Conservation (phyloP, 1,139 yeast species). For the Diutina neorugosa region DNA sequence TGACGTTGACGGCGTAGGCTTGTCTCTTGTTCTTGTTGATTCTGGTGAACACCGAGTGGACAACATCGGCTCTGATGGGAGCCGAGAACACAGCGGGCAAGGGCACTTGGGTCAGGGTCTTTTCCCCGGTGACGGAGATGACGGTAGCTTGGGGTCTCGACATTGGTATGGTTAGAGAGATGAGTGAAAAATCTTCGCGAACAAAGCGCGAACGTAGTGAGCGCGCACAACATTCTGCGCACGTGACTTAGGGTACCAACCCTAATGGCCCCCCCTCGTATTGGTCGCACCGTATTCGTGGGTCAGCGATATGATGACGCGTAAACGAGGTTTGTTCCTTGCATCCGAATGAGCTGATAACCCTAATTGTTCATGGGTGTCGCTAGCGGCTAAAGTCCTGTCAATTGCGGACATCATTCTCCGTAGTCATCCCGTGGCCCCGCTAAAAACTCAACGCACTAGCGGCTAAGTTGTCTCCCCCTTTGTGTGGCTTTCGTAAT, state of each 20-base stretch:
- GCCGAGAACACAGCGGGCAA: constrained; percentile 99
- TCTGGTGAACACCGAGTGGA: constrained; percentile 96
- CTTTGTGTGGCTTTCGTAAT: too few relatives aligned
- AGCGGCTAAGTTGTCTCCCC: too few relatives aligned
- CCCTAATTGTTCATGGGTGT: not conserved
- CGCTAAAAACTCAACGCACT: too few relatives aligned
- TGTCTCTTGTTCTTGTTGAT: constrained; percentile 99
- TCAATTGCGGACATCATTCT: too few relatives aligned
- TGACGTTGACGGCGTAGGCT: constrained; percentile 98
- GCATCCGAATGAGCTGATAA: not conserved
- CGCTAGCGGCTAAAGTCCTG: too few relatives aligned
- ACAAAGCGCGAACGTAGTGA: too few relatives aligned
- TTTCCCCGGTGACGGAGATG: constrained; percentile 78
- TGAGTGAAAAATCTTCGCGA: constrained; percentile 6
- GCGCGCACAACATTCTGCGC: too few relatives aligned
- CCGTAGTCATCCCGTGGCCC: too few relatives aligned
- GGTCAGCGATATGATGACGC: too few relatives aligned
- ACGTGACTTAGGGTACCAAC: not conserved
- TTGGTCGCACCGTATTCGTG: too few relatives aligned
- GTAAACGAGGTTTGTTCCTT: not conserved
- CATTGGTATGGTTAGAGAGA: constrained; percentile 5
- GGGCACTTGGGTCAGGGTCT: constrained; percentile 74
- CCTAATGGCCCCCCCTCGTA: not conserved
- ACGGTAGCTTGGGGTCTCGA: constrained; percentile 96
- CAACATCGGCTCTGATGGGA: constrained; percentile 99